A percentile compares a stretch with the other conserved stretches of the same genome.
Conservation (phyloP, 1,284 basidiomycete genomes). For the Leccinum pachyderme region DNA sequence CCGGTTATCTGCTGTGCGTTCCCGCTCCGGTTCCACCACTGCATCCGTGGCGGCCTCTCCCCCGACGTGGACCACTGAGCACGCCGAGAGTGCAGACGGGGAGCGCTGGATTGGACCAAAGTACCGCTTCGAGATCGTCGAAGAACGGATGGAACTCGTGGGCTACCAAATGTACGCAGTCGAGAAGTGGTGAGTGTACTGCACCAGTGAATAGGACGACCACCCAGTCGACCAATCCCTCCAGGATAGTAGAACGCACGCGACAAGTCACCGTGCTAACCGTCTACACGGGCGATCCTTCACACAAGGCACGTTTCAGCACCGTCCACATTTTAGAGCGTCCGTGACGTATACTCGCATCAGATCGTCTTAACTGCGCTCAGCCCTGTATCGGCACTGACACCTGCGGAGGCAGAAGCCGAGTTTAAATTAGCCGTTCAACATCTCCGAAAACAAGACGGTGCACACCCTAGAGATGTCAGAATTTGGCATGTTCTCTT, state of each 20-base stretch:
- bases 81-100: constrained; percentile 18
- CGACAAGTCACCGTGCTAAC: constrained; percentile 58
- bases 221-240: constrained; percentile 3
- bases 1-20: constrained; percentile 30
- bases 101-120: constrained; percentile 40
- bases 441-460: constrained; percentile 55
- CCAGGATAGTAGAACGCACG: constrained; percentile 66
- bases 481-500: constrained; percentile 7
- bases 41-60: constrained; percentile 16
- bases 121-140: constrained; percentile 44
- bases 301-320: constrained; percentile 50
- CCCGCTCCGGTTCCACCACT: constrained; percentile 31
- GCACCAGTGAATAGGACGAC: background rate
- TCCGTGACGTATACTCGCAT: constrained; percentile 15
- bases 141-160: constrained; percentile 44
- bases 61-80: constrained; percentile 12
- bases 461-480: constrained; percentile 67
- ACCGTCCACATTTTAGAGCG: background rate
- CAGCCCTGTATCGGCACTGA: constrained; percentile 42
- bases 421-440: constrained; percentile 63
- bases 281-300: constrained; percentile 71
- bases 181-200: constrained; percentile 65
- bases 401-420: constrained; percentile 43
- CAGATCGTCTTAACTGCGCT: constrained; percentile 63
- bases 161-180: constrained; percentile 81